Percentiles rank a stretch among this genome's conserved stretches.
phyloP scores from a whole-genome alignment of 2,329 filamentous ascomycete genomes.

The Talaromyces amestolkiae region DNA sequence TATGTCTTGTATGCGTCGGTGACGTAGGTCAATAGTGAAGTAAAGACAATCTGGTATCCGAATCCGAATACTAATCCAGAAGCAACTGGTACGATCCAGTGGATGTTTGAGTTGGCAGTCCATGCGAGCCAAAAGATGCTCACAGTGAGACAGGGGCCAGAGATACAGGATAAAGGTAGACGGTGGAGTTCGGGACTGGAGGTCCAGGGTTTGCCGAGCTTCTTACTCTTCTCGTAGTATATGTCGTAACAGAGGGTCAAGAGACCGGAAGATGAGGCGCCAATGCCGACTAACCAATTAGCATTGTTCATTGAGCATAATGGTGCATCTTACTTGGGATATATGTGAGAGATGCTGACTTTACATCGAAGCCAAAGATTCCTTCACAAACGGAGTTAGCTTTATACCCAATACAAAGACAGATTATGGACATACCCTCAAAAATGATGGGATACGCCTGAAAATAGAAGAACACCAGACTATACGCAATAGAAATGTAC shows the following conservation, averaged over 20 bases:
- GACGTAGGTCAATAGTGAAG: slow-evolving; percentile 64
- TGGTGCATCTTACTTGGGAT: slow-evolving; percentile 52
- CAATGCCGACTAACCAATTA: slow-evolving; percentile 53
- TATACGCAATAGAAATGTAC: slow-evolving; percentile 70
- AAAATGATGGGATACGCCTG: slow-evolving; percentile 73
- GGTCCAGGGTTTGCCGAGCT: slow-evolving; percentile 55
- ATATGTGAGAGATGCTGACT: slow-evolving; percentile 65
- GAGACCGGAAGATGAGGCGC: slow-evolving; percentile 57
- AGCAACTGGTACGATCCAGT: slow-evolving; percentile 57
- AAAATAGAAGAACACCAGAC: slow-evolving; percentile 70
- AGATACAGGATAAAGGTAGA: slow-evolving; percentile 61
- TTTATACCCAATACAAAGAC: background rate
- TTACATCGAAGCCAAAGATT: slow-evolving; percentile 63
- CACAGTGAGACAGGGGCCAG: slow-evolving; percentile 50
- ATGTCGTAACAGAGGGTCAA: slow-evolving; percentile 66
- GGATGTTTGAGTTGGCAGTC: slow-evolving; percentile 49
- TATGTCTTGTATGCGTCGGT: slow-evolving; percentile 66
- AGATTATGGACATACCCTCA: slow-evolving; percentile 30
- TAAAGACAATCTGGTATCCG: slow-evolving; percentile 63
- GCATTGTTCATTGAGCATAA: background rate
- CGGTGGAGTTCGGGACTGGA: slow-evolving; percentile 45
- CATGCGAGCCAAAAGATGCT: slow-evolving; percentile 58
- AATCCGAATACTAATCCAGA: slow-evolving; percentile 62
- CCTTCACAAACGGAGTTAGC: slow-evolving; percentile 25
- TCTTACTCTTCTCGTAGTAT: slow-evolving; percentile 55